phyloP scores from a whole-genome alignment of 108 stramenopile genomes.

The Conticribra weissflogii region DNA sequence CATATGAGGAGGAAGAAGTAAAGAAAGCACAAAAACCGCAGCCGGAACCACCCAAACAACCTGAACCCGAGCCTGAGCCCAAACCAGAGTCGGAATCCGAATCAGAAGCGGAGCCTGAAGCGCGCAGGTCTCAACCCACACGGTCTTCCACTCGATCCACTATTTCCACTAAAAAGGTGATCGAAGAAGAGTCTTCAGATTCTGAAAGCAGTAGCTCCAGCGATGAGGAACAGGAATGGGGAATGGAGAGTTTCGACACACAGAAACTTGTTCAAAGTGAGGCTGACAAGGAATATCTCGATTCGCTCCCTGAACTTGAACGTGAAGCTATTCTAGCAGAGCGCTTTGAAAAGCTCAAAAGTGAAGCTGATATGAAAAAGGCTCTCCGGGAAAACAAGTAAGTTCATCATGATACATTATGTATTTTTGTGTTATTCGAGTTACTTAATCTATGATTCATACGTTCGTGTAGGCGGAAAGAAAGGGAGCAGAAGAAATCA shows the following conservation, averaged over 20 bases:
- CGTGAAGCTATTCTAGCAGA: conserved; percentile 89
- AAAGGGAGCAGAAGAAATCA: conserved; percentile 41
- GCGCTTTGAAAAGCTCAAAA: conserved; percentile 87
- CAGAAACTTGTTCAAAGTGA: conserved; percentile 75
- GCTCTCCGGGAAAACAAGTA: conserved; percentile 78
- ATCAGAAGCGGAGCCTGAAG: conserved; percentile 34
- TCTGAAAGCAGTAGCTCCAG: conserved; percentile 51
- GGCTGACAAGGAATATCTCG: conserved; percentile 80
- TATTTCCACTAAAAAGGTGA: conserved; percentile 23
- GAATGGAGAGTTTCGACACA: conserved; percentile 80
- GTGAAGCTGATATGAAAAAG: conserved; percentile 83
- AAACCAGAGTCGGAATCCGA: conserved; percentile 27
- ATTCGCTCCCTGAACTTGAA: conserved; percentile 83
- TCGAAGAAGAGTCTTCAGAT: conserved; percentile 49
- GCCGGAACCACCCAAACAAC: conserved; percentile 11
- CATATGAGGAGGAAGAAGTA: conserved; percentile 51
- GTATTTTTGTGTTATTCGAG: too few relatives aligned
- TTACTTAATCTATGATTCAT: not conserved
- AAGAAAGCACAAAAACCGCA: conserved; percentile 35
- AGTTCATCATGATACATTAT: too few relatives aligned
- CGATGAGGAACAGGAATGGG: conserved; percentile 82
- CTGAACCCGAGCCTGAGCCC: conserved; percentile 31
- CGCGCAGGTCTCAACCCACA: conserved; percentile 24
- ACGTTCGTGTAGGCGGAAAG: conserved; percentile 39
- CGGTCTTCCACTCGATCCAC: conserved; percentile 33